These are phyloP conservation scores for Elsinoe fawcettii DNA, from an alignment of 2,329 filamentous ascomycete genomes.

Conservation along the genomic window DNA sequence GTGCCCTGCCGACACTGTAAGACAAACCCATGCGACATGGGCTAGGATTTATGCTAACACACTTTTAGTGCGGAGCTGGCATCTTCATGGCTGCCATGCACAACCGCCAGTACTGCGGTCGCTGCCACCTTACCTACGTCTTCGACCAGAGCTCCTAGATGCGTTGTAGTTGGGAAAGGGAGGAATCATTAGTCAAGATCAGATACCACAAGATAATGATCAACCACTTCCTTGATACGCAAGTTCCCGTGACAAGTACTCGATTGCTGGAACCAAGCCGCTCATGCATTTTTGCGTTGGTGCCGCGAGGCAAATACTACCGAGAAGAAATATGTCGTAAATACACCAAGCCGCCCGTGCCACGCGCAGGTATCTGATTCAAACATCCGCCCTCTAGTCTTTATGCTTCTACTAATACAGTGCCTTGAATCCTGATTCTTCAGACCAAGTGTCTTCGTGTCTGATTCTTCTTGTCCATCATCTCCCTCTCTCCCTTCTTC, in stretches of 20 bases:
- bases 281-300: conserved; percentile 1
- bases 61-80: conserved; percentile 84
- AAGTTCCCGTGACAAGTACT: conserved; percentile 21
- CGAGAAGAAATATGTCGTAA: neutral
- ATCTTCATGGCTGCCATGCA: conserved; percentile 99
- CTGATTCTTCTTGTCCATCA: neutral
- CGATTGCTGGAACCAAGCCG: too few species aligned
- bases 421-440: neutral
- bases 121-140: conserved; percentile 64
- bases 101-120: conserved; percentile 94
- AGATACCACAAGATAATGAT: conserved; percentile 30
- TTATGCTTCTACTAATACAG: neutral
- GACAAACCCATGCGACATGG: neutral
- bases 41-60: conserved; percentile 15
- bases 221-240: conserved; percentile 10
- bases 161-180: neutral
- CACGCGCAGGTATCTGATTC: neutral
- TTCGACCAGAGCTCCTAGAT: conserved; percentile 48
- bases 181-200: conserved; percentile 17
- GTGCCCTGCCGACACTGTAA: conserved; percentile 84
- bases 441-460: too few species aligned
- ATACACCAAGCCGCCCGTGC: neutral
- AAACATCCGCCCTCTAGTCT: neutral
- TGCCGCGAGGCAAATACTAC: conserved; percentile 4
- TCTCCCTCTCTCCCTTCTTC: neutral